These are phyloP conservation scores for Diutina mesorugosa DNA, from an alignment of 1,139 yeast genomes.

Conservation along the genomic window DNA sequence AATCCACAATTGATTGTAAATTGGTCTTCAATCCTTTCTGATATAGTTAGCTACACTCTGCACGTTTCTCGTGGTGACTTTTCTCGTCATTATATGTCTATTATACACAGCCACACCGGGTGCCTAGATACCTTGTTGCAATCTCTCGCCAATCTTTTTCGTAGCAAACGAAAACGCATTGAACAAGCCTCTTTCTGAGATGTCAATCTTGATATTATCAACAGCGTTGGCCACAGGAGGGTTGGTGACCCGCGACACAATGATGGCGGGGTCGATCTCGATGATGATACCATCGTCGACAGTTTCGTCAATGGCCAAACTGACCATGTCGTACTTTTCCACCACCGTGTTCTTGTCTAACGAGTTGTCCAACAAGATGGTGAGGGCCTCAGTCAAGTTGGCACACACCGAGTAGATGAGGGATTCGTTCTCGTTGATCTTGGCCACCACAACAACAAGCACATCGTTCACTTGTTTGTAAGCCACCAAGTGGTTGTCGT, in stretches of 20 bases:
- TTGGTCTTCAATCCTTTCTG: no score
- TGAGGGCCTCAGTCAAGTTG: conserved; percentile 73
- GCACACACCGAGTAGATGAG: conserved; percentile 66
- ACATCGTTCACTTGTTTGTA: conserved; percentile 80
- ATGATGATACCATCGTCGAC: conserved; percentile 85
- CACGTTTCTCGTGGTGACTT: neutral
- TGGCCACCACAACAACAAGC: conserved; percentile 58
- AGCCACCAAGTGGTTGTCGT: conserved; percentile 65
- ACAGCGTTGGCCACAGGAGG: conserved; percentile 43
- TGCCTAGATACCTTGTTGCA: conserved; percentile 56
- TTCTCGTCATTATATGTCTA: neutral
- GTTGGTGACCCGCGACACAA: conserved; percentile 80
- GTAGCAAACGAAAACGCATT: conserved; percentile 86
- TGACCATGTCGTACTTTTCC: conserved; percentile 76
- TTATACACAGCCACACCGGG: conserved; percentile 2
- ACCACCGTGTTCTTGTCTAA: conserved; percentile 69
- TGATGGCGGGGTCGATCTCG: conserved; percentile 79
- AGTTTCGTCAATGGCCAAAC: conserved; percentile 82
- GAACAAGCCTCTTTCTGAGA: conserved; percentile 77
- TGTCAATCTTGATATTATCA: conserved; percentile 54
- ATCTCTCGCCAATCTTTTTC: conserved; percentile 73
- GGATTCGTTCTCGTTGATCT: conserved; percentile 74
- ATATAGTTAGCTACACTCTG: no score
- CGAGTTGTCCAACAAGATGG: conserved; percentile 59
- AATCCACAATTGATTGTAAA: neutral